Evolutionary conservation across 495 filamentous ascomycete genomes (phyloP), one percentile per base, ranked within the genome.

Genomic region (Aspergillus saccharolyticus): DNA sequence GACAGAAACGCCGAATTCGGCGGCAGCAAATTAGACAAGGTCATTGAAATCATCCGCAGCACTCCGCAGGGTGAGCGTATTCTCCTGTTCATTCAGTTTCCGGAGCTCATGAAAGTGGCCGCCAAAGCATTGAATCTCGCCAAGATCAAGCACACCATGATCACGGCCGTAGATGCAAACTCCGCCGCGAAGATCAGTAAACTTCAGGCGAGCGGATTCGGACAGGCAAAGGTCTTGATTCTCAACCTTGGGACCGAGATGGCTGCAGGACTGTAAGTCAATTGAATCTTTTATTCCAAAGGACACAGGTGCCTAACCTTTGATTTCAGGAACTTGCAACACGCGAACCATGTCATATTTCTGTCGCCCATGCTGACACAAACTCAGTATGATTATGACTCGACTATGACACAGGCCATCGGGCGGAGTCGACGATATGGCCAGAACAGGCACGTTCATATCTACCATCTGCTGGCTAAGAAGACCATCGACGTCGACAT

Each of bases 281-380:
- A 5, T 19, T 46, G 16, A 18, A 30, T 12, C 3, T n/a, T 5
- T 24, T 30, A 17, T 18, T 1, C 2, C 5, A 39, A 39, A 39
- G 5, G 33, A 12, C 6, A 7, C 14, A 18, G 47, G 21, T 1
- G 21, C n/a, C 22, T 50, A 50, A 50, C 28, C 3, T 30, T 30
- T 5, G 9, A n/a, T 33, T 18, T 1, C 48, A 87, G 85, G 18
- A 95, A 95, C 63, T 72, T 94, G 2, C 84, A 85, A 48, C 78
- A 80, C 42, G 88, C 89, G 0, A 91, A 89, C 55, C 90, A 94
- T 58, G 74, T 92, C 30, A 80, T 95, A 50, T 93, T 96, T 66
- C 69, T 87, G 12, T 80, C 78, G 0, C 89, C 90, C 1, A 66
- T 84, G 1, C 72, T 85, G 2, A 70, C 79, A 0, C 60, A 73